Conservation (phyloP, 2,329 filamentous ascomycete genomes). For the Aureobasidium sp. region DNA sequence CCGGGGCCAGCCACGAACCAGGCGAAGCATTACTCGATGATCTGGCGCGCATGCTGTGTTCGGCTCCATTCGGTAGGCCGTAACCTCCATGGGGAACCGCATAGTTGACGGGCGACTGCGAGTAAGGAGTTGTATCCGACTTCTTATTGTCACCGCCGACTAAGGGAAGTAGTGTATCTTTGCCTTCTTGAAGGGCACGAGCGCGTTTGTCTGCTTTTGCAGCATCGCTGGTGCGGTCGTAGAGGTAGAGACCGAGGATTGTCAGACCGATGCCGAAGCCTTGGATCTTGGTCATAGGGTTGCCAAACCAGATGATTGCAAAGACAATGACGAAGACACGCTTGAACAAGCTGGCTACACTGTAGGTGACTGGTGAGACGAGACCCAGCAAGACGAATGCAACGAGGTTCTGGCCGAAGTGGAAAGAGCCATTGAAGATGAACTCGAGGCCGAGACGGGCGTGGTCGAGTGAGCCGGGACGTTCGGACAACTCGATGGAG, state of each 20-base stretch:
- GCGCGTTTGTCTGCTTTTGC: slow-evolving; percentile 82
- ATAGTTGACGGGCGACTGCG: slow-evolving; percentile 2
- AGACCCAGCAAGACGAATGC: slow-evolving; percentile 89
- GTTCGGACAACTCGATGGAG: slow-evolving; percentile 67
- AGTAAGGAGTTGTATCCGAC: slow-evolving; percentile 27
- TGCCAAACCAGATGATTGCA: slow-evolving; percentile 94
- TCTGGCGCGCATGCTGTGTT: slow-evolving; percentile 20
- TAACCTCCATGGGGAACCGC: background rate
- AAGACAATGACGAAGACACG: slow-evolving; percentile 94
- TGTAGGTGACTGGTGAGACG: slow-evolving; percentile 94
- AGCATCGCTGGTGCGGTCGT: slow-evolving; percentile 84
- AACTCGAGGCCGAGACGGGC: slow-evolving; percentile 68
- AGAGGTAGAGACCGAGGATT: slow-evolving; percentile 87
- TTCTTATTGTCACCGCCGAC: slow-evolving; percentile 32
- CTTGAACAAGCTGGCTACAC: slow-evolving; percentile 91
- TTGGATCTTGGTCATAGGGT: slow-evolving; percentile 74
- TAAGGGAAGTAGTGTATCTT: slow-evolving; percentile 58
- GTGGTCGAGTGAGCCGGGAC: slow-evolving; percentile 64
- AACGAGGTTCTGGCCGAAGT: slow-evolving; percentile 93
- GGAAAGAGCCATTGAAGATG: slow-evolving; percentile 92
- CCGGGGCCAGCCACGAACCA: slow-evolving; percentile 60
- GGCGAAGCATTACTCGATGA: slow-evolving; percentile 16
- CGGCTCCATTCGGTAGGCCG: slow-evolving; percentile 22
- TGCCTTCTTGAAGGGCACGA: slow-evolving; percentile 52
- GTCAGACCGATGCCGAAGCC: slow-evolving; percentile 80